Evolutionary conservation across 2,329 filamentous ascomycete species (phyloP).

Genomic region (Paecilomyces niveus): DNA sequence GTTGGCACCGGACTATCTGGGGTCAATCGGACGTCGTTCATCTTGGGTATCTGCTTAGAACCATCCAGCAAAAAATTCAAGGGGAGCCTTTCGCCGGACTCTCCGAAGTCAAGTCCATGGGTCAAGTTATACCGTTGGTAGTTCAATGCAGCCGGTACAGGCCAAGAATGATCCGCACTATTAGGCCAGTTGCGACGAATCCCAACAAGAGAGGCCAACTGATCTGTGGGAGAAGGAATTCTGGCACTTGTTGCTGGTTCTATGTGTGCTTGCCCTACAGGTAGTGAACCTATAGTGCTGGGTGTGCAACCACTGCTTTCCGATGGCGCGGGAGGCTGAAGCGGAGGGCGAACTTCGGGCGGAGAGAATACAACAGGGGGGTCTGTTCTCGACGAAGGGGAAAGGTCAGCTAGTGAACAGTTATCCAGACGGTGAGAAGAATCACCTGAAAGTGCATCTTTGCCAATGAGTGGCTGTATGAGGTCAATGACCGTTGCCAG

Average conservation of each 20-base stretch:
- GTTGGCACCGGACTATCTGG: constrained; percentile 17
- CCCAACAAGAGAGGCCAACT: constrained; percentile 14
- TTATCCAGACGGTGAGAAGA: constrained; percentile 1
- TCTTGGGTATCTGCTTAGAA: constrained; percentile 48
- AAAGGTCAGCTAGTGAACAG: constrained; percentile 5
- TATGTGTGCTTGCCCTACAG: constrained; percentile 19
- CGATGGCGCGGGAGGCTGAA: constrained; percentile 6
- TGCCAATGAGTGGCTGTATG: constrained; percentile 36
- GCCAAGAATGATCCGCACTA: constrained; percentile 15
- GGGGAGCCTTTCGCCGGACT: constrained; percentile 56
- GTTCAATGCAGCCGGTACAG: constrained; percentile 35
- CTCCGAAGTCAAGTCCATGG: constrained; percentile 54
- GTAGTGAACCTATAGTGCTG: constrained; percentile 9
- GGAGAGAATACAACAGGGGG: background rate
- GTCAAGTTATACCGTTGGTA: constrained; percentile 36
- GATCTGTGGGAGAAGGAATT: constrained; percentile 23
- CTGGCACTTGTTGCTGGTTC: constrained; percentile 21
- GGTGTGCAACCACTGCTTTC: constrained; percentile 18
- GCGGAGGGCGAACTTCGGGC: background rate
- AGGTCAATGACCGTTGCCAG: constrained; percentile 58
- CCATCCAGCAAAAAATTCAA: constrained; percentile 66
- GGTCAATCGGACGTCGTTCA: constrained; percentile 37
- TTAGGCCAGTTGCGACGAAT: constrained; percentile 18
- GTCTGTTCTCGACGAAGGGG: background rate
- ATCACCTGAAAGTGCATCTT: constrained; percentile 33